These are phyloP conservation scores for Solanum appendiculatum DNA, from an alignment of 257 asterid species.

Conservation along the genomic window DNA sequence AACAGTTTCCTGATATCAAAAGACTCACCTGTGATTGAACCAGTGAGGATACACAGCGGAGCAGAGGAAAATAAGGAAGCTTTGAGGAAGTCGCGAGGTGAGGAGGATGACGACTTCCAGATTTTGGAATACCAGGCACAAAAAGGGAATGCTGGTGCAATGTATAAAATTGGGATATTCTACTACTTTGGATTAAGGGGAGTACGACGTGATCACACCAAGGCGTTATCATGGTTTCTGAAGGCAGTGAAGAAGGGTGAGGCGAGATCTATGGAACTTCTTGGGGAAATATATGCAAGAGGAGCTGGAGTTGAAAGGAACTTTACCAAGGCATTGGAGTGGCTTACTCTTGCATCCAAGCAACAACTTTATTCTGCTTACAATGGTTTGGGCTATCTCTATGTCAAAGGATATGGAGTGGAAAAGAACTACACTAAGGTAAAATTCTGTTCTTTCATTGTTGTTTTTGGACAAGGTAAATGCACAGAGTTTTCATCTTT, in stretches of 20 bases:
- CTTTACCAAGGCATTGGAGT: slow-evolving; percentile 86
- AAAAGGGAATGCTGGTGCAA: slow-evolving; percentile 93
- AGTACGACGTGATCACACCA: slow-evolving; percentile 79
- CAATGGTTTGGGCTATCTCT: slow-evolving; percentile 96
- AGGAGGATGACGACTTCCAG: slow-evolving; percentile 98
- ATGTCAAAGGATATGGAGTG: slow-evolving; percentile 94
- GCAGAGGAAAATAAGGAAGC: slow-evolving; percentile 99
- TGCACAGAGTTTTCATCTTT: neutral
- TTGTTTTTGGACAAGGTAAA: neutral
- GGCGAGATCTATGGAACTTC: slow-evolving; percentile 96
- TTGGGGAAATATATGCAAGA: slow-evolving; percentile 94
- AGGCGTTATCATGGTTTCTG: slow-evolving; percentile 85
- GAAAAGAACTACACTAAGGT: slow-evolving; percentile 88
- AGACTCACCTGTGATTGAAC: slow-evolving; percentile 93
- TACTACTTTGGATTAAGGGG: slow-evolving; percentile 97
- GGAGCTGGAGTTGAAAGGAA: slow-evolving; percentile 97
- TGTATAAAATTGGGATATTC: slow-evolving; percentile 86
- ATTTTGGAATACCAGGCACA: slow-evolving; percentile 92
- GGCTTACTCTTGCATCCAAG: slow-evolving; percentile 88
- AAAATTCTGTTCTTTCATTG: slow-evolving; percentile 1
- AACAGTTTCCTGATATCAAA: slow-evolving; percentile 86
- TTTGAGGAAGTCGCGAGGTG: slow-evolving; percentile 88
- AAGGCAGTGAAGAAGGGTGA: slow-evolving; percentile 95
- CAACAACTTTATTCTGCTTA: slow-evolving; percentile 89
- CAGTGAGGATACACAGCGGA: slow-evolving; percentile 90